Evolutionary conservation across 768 basidiomycete genomes (phyloP).

Genomic region (Trichaptum fuscoviolaceum): DNA sequence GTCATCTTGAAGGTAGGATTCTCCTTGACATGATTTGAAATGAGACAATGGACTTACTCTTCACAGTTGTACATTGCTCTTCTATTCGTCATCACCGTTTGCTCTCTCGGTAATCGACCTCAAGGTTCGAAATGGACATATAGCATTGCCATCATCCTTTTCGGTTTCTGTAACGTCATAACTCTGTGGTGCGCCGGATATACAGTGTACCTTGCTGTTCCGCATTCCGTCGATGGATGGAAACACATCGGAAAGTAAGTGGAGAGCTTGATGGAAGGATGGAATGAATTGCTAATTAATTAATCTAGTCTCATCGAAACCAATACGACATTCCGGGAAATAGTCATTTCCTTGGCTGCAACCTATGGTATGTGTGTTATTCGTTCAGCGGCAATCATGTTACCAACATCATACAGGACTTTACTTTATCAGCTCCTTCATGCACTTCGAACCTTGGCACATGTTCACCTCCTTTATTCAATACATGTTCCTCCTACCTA

Average conservation of each 20-base stretch:
- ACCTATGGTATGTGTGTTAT: conserved; percentile 56
- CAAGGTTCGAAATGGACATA: conserved; percentile 90
- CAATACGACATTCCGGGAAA: conserved; percentile 74
- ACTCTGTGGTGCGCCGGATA: conserved; percentile 88
- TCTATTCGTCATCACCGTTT: conserved; percentile 76
- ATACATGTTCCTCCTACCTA: conserved; percentile 87
- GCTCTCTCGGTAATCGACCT: conserved; percentile 89
- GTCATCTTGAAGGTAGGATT: conserved; percentile 54
- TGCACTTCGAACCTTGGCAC: conserved; percentile 96
- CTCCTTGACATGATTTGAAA: neutral
- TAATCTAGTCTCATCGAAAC: conserved; percentile 49
- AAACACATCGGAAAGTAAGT: conserved; percentile 63
- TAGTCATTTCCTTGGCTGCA: conserved; percentile 72
- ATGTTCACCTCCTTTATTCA: conserved; percentile 91
- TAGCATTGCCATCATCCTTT: conserved; percentile 65
- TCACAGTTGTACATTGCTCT: conserved; percentile 73
- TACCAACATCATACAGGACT: conserved; percentile 32
- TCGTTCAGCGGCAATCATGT: conserved; percentile 27
- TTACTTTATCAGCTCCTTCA: conserved; percentile 80
- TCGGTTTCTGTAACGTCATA: conserved; percentile 73
- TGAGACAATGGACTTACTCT: conserved; percentile 16
- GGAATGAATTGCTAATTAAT: conserved; percentile 21
- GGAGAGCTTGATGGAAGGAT: neutral
- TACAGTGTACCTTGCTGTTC: conserved; percentile 82
- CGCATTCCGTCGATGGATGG: conserved; percentile 73